phyloP scores from a whole-genome alignment of 768 basidiomycete genomes.

The Kwoniella botswanensis region DNA sequence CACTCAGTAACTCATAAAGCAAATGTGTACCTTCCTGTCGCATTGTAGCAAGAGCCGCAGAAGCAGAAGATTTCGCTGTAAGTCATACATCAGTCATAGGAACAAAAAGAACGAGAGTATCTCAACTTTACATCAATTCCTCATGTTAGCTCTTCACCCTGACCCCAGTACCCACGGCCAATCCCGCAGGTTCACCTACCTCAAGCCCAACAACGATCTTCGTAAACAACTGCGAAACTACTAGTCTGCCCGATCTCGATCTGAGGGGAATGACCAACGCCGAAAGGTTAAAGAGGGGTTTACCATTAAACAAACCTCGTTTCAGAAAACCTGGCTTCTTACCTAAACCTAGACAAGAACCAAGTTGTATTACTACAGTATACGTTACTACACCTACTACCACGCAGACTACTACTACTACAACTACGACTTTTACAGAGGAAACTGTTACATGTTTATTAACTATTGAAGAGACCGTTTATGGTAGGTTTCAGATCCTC shows the following conservation, averaged over 20 bases:
- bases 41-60: neutral
- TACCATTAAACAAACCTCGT: conserved; percentile 21
- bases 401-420: neutral
- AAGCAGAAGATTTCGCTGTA: too few species aligned
- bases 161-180: too few species aligned
- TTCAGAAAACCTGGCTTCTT: neutral
- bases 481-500: neutral
- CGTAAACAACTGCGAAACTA: too few species aligned
- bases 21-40: neutral
- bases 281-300: conserved; percentile 25
- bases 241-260: too few species aligned
- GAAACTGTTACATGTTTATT: neutral
- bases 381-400: neutral
- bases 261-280: conserved; percentile 21
- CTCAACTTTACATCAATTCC: too few species aligned
- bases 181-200: too few species aligned
- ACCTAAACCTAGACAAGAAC: neutral
- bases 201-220: too few species aligned
- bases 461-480: neutral
- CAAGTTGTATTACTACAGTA: neutral
- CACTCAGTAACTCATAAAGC: neutral
- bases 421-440: neutral
- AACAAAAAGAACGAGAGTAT: neutral
- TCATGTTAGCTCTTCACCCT: too few species aligned
- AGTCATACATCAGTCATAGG: neutral